These are phyloP conservation scores for Boletus pseudopeckii DNA, from an alignment of 768 basidiomycete species.

Conservation along the genomic window DNA sequence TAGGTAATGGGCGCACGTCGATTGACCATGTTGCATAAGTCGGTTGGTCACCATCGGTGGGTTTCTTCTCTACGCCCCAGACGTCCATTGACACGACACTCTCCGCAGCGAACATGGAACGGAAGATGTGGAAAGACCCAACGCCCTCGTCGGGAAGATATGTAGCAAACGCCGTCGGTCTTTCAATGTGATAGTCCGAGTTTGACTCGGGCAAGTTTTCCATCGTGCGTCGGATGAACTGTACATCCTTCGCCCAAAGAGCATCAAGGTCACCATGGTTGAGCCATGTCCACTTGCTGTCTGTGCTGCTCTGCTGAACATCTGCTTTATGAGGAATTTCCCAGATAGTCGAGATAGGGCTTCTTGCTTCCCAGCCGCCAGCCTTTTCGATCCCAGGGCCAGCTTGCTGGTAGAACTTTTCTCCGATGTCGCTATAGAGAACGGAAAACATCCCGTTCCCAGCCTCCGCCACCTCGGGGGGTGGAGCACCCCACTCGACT, in stretches of 20 bases:
- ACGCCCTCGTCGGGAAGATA: slow-evolving; percentile 48
- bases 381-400: slow-evolving; percentile 32
- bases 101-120: slow-evolving; percentile 25
- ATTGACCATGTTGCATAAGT: slow-evolving; percentile 45
- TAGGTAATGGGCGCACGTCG: slow-evolving; percentile 31
- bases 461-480: slow-evolving; percentile 30
- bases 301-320: neutral
- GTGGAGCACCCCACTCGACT: slow-evolving; percentile 41
- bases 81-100: slow-evolving; percentile 11
- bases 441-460: slow-evolving; percentile 46
- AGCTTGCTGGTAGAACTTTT: slow-evolving; percentile 40
- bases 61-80: slow-evolving; percentile 20
- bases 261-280: slow-evolving; percentile 33
- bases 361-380: slow-evolving; percentile 45
- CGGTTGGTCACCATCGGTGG: neutral
- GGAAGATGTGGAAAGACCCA: slow-evolving; percentile 41
- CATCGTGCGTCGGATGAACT: slow-evolving; percentile 35
- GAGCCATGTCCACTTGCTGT: slow-evolving; percentile 29
- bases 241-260: slow-evolving; percentile 41
- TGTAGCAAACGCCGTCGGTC: slow-evolving; percentile 27
- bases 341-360: slow-evolving; percentile 41
- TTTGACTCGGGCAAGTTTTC: slow-evolving; percentile 5
- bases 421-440: slow-evolving; percentile 54
- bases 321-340: slow-evolving; percentile 19
- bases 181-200: slow-evolving; percentile 5